Conservation (phyloP, 1,284 basidiomycete genomes). For the Cyathus pygmaeus region DNA sequence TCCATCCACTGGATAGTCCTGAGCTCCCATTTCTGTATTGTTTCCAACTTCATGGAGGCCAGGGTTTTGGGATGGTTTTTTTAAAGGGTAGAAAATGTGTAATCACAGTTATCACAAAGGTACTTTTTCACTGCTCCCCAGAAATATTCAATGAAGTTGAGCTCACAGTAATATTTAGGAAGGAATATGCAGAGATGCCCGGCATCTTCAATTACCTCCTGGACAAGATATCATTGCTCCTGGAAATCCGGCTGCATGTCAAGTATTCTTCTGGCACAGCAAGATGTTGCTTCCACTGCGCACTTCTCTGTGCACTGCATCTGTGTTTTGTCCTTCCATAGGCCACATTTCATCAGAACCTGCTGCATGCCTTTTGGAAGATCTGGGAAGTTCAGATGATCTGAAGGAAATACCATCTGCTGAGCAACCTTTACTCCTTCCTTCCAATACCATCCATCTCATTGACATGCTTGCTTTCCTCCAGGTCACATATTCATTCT, state of each 20-base stretch:
- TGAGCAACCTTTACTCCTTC: constrained; percentile 35
- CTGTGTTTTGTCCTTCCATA: constrained; percentile 23
- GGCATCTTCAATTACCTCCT: constrained; percentile 36
- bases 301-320: constrained; percentile 35
- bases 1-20: constrained; percentile 28
- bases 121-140: constrained; percentile 34
- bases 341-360: constrained; percentile 42
- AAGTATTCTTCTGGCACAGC: constrained; percentile 32
- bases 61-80: constrained; percentile 27
- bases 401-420: constrained; percentile 41
- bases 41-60: constrained; percentile 19
- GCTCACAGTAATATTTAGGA: constrained; percentile 47
- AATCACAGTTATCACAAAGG: constrained; percentile 34
- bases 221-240: constrained; percentile 34
- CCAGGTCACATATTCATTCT: constrained; percentile 49
- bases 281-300: constrained; percentile 12
- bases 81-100: constrained; percentile 12
- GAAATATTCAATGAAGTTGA: constrained; percentile 43
- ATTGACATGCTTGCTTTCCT: constrained; percentile 47
- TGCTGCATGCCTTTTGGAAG: constrained; percentile 45
- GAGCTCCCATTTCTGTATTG: constrained; percentile 33
- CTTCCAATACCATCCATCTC: constrained; percentile 40
- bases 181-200: constrained; percentile 40
- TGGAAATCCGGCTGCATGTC: constrained; percentile 31
- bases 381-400: constrained; percentile 36